Conservation (phyloP, 2,329 filamentous ascomycete species). For the Sporothrix variecibatus region DNA sequence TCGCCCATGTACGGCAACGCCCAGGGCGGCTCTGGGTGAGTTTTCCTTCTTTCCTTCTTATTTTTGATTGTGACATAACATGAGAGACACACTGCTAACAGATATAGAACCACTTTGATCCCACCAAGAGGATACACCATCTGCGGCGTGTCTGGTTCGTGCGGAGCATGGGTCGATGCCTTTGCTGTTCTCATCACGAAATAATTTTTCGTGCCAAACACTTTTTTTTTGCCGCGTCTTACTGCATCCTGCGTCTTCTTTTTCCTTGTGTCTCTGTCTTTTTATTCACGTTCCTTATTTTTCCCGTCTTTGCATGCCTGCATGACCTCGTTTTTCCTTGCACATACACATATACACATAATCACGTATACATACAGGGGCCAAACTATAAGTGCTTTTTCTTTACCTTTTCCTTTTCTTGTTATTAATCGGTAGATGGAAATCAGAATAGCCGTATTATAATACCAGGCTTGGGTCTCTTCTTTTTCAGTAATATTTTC, state of each 20-base stretch:
- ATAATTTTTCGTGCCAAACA: neutral
- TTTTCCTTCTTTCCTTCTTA: conserved; percentile 33
- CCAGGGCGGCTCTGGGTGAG: conserved; percentile 78
- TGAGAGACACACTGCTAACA: conserved; percentile 31
- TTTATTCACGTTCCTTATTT: neutral
- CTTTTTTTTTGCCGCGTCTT: neutral
- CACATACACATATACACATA: conserved; percentile 20
- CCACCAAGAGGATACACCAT: conserved; percentile 87
- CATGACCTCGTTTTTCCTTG: conserved; percentile 8
- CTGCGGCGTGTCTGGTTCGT: conserved; percentile 83
- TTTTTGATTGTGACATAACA: neutral
- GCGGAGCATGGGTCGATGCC: conserved; percentile 78
- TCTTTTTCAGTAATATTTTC: neutral
- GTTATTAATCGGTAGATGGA: neutral
- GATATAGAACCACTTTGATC: conserved; percentile 68
- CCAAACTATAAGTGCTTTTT: neutral
- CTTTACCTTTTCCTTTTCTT: neutral
- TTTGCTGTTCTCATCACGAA: conserved; percentile 70
- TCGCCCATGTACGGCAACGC: conserved; percentile 84
- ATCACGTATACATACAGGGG: conserved; percentile 12
- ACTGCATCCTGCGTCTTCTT: neutral
- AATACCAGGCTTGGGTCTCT: neutral
- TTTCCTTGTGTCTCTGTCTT: neutral
- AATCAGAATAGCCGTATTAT: neutral
- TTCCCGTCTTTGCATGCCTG: neutral